These are phyloP conservation scores for Macrotyloma uniflorum DNA, from an alignment of 306 rosid species.

Conservation along the genomic window DNA sequence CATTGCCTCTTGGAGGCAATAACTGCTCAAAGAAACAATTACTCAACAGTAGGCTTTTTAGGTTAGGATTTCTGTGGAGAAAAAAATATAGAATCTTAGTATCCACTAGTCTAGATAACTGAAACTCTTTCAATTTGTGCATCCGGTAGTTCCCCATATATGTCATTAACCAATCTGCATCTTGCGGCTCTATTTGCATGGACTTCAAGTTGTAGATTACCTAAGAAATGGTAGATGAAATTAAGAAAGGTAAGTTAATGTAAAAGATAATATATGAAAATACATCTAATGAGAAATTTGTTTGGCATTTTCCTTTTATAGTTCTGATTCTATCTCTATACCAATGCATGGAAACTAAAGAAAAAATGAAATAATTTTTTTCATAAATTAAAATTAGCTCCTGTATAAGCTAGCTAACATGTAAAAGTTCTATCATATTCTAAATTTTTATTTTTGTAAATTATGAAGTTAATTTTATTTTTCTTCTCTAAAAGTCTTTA, in stretches of 20 bases:
- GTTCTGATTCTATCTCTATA: too few relatives aligned
- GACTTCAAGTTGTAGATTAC: constrained; percentile 19
- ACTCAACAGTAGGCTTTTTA: background rate
- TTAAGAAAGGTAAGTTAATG: background rate
- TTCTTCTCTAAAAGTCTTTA: too few relatives aligned
- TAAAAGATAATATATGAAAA: background rate
- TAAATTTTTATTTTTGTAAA: too few relatives aligned
- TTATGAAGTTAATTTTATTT: too few relatives aligned
- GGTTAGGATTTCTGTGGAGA: constrained; percentile 26
- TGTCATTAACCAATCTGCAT: background rate
- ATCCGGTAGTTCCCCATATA: background rate
- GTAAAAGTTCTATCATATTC: too few relatives aligned
- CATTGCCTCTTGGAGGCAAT: background rate
- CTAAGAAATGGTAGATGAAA: background rate
- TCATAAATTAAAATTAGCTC: too few relatives aligned
- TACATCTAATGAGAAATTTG: background rate
- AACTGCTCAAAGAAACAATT: background rate
- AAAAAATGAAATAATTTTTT: too few relatives aligned
- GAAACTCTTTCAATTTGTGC: background rate
- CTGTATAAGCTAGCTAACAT: too few relatives aligned
- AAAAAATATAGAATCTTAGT: constrained; percentile 13
- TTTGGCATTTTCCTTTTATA: background rate
- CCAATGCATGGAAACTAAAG: too few relatives aligned
- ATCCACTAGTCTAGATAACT: background rate
- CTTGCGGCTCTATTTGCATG: background rate